These are phyloP conservation scores for Sordariomycetes sp. DNA, from an alignment of 2,329 filamentous ascomycete species.

Conservation along the genomic window DNA sequence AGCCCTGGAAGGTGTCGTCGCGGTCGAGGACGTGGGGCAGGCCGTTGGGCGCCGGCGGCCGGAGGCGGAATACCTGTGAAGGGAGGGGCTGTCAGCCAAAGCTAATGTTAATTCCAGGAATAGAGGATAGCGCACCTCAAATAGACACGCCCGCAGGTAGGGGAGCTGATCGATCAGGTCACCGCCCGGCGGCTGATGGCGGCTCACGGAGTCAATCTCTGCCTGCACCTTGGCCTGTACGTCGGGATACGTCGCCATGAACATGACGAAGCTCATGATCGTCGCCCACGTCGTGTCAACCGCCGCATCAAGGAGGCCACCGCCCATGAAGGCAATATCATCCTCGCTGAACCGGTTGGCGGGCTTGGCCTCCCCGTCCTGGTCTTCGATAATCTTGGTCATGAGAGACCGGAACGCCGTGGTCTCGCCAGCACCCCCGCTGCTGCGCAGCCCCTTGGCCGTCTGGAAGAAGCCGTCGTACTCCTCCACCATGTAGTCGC, in stretches of 20 bases:
- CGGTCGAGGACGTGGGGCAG: conserved; percentile 33
- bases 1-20: conserved; percentile 37
- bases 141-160: conserved; percentile 14
- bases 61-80: conserved; percentile 19
- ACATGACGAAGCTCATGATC: conserved; percentile 13
- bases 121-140: conserved; percentile 5
- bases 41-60: conserved; percentile 29
- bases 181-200: conserved; percentile 17
- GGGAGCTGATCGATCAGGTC: conserved; percentile 9
- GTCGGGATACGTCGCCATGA: conserved; percentile 13
- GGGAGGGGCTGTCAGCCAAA: not conserved
- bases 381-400: conserved; percentile 11
- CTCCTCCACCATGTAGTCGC: conserved; percentile 10
- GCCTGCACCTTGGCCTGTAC: conserved; percentile 13
- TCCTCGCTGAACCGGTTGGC: conserved; percentile 2
- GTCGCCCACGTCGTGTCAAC: conserved; percentile 15
- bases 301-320: conserved; percentile 13
- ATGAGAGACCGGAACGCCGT: conserved; percentile 5
- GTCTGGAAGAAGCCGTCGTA: conserved; percentile 1
- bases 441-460: not conserved
- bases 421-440: not conserved
- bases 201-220: conserved; percentile 16
- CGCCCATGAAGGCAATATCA: conserved; percentile 12
- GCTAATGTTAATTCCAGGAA: not conserved
- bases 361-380: conserved; percentile 5